Base-by-base conservation (phyloP, 177 flowering plant genomes). In the Vitis hybrid region DNA sequence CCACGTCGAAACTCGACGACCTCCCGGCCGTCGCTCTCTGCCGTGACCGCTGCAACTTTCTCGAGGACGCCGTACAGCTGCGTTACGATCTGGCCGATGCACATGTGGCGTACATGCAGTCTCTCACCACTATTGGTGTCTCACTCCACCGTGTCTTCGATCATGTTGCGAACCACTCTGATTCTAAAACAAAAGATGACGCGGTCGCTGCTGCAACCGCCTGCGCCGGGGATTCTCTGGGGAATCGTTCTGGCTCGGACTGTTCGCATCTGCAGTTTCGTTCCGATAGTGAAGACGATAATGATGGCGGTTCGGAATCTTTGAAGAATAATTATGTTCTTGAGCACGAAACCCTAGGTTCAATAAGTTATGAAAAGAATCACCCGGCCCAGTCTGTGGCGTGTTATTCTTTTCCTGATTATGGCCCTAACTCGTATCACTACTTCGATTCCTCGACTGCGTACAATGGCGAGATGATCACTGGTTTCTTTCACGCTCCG, bases 1-100 rank as follows among this genome's bases (percentile, higher is more conserved):
- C 70, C 64, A 40, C 59, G 24, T 82, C 84, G 14, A 79, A 62
- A 50, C 75, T 82, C 56, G 74, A 79, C 75, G 54, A 63, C 50
- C 70, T 74, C 3, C 84, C 84, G 32, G 80, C 82, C 10, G 84
- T 82, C 27, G 52, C 77, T 18, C 71, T 82, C 0, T 82, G 84
- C 75, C 84, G 78, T 9, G 77, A 79, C 77, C 82, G 84, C 55
- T 79, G 82, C 77, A 63, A 52, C 11, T 82, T 70, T 68, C 70
- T 79, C 21, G 73, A 67, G 6, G 77, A 72, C 6, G 80, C 84
- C 2, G 72, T 82, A 60, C 64, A 32, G 24, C 67, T 64, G 2
- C 56, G 72, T 71, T 58, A 69, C 65, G 72, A 72, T 51, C 65
- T 79, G 18, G 72, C 78, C 58, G 73, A 71, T n/a, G 78, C 82